phyloP scores from a whole-genome alignment of 305 asterid genomes.

The Solanum hybrid region DNA sequence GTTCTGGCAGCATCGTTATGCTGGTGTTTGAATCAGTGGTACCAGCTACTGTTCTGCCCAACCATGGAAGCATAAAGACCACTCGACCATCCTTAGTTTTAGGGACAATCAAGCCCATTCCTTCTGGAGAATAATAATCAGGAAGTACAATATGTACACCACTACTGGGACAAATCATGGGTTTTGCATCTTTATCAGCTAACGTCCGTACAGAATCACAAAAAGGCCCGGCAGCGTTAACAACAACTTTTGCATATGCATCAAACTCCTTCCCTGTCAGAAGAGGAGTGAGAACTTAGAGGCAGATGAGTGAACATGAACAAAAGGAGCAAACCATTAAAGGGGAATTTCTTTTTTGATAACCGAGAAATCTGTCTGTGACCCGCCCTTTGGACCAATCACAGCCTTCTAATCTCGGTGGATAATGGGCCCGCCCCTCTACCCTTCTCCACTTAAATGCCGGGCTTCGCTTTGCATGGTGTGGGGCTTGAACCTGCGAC shows the following conservation, averaged over 20 bases:
- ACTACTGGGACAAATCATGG: constrained; percentile 86
- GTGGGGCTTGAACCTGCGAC: too few species aligned
- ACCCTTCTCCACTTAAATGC: too few species aligned
- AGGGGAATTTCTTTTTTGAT: not conserved
- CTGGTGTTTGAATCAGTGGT: constrained; percentile 87
- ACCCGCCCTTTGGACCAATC: too few species aligned
- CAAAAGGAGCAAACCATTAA: not conserved
- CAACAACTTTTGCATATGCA: constrained; percentile 84
- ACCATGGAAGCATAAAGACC: constrained; percentile 97
- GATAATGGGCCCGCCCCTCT: too few species aligned
- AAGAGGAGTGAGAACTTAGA: constrained; percentile 22
- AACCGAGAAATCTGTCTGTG: too few species aligned
- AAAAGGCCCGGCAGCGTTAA: constrained; percentile 93
- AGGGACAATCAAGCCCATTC: constrained; percentile 99
- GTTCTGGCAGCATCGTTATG: constrained; percentile 93
- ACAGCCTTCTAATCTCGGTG: too few species aligned
- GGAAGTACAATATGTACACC: constrained; percentile 97
- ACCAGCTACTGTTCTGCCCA: constrained; percentile 97
- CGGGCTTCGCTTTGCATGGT: too few species aligned
- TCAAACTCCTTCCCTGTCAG: constrained; percentile 78
- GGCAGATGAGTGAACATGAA: constrained; percentile 2
- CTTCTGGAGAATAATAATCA: constrained; percentile 95
- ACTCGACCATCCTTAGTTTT: constrained; percentile 99
- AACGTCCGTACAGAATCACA: constrained; percentile 82
- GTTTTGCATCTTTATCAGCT: constrained; percentile 74